Percentiles rank a stretch among this genome's conserved stretches.
Evolutionary conservation across 1,139 yeast genomes (phyloP).

Genomic region (Arxiozyma slooffiae): DNA sequence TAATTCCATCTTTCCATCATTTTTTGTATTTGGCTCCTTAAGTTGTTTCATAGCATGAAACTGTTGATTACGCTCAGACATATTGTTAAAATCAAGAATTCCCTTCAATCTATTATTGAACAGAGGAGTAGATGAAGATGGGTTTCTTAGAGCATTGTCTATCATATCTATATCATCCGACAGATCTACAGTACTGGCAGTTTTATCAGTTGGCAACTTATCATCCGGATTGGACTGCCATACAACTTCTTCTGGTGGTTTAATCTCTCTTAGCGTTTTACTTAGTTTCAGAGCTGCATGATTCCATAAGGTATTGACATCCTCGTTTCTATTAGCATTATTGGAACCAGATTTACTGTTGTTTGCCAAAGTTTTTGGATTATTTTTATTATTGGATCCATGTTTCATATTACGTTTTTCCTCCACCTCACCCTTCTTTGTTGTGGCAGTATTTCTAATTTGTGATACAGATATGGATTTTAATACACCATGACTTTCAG

Average conservation of each 20-base stretch:
- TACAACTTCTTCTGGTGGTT: conserved; percentile 18
- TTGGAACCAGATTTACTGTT: conserved; percentile 1
- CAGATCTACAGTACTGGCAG: conserved; percentile 8
- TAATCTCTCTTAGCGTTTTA: neutral
- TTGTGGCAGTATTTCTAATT: conserved; percentile 20
- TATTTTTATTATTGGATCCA: conserved; percentile 3
- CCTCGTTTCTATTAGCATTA: neutral
- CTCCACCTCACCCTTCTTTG: neutral
- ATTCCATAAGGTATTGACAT: neutral
- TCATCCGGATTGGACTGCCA: conserved; percentile 26
- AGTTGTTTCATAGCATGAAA: neutral
- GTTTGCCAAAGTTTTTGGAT: neutral
- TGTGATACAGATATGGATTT: conserved; percentile 27
- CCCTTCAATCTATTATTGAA: conserved; percentile 22
- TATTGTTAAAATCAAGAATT: conserved; percentile 20
- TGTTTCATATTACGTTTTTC: neutral
- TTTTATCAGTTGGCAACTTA: conserved; percentile 12
- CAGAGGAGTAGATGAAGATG: conserved; percentile 27
- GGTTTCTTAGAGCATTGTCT: conserved; percentile 6
- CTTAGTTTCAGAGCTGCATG: neutral
- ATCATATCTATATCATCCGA: conserved; percentile 4
- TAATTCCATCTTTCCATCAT: neutral
- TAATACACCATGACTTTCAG: conserved; percentile 13
- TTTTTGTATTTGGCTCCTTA: neutral
- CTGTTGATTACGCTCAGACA: conserved; percentile 8